Percentiles rank a stretch among this genome's conserved stretches.
These are phyloP conservation scores for Thelonectria blattea DNA, from an alignment of 2,329 filamentous ascomycete genomes.

Conservation along the genomic window DNA sequence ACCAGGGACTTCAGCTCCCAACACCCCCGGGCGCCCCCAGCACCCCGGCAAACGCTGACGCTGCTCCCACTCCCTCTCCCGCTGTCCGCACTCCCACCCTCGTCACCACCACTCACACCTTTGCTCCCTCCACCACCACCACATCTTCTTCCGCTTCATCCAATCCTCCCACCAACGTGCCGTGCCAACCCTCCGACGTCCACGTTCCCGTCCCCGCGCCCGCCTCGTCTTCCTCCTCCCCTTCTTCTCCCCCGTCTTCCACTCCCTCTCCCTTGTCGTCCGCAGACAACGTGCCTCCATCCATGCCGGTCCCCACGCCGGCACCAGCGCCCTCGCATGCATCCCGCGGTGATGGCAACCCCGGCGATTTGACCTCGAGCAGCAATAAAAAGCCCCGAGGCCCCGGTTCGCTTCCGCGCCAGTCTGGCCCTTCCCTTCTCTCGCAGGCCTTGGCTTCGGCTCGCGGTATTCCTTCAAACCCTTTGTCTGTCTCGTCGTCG, in stretches of 20 bases:
- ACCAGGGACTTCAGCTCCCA: slow-evolving; percentile 1
- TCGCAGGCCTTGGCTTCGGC: slow-evolving; percentile 65
- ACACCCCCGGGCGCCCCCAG: slow-evolving; percentile 21
- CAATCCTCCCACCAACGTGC: slow-evolving; percentile 24
- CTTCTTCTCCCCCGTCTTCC: slow-evolving; percentile 21
- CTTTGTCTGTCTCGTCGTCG: slow-evolving; percentile 5
- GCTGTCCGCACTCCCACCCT: slow-evolving; percentile 26
- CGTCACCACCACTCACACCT: slow-evolving; percentile 17
- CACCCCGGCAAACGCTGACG: slow-evolving; percentile 34
- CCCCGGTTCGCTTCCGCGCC: slow-evolving; percentile 46
- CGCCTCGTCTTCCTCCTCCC: slow-evolving; percentile 24
- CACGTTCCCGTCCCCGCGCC: slow-evolving; percentile 6
- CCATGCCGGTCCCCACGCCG: slow-evolving; percentile 34
- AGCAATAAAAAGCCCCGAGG: slow-evolving; percentile 55
- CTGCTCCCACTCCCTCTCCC: slow-evolving; percentile 18
- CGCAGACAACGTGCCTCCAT: slow-evolving; percentile 34
- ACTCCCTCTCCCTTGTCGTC: slow-evolving; percentile 14
- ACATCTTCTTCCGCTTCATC: slow-evolving; percentile 23
- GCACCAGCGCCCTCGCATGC: slow-evolving; percentile 16
- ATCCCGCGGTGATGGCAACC: slow-evolving; percentile 34
- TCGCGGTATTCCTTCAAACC: slow-evolving; percentile 52
- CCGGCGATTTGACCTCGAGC: slow-evolving; percentile 45
- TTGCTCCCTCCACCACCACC: slow-evolving; percentile 30
- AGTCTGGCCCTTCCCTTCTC: slow-evolving; percentile 61
- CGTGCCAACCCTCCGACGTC: slow-evolving; percentile 10